Percentiles rank a stretch among this genome's conserved stretches.
phyloP scores from a whole-genome alignment of 306 rosid genomes.

The Prunus salicina region DNA sequence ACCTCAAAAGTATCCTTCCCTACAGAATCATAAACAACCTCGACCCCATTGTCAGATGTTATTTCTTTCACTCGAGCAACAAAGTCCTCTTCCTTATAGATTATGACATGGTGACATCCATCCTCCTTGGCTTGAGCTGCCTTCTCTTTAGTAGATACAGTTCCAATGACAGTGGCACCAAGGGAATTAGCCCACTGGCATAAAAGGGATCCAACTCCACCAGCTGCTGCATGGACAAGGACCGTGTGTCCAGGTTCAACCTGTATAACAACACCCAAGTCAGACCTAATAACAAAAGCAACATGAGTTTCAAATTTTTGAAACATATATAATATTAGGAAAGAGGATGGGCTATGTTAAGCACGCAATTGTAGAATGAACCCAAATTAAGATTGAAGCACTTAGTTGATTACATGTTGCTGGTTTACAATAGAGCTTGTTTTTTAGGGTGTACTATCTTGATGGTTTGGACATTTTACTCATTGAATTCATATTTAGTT shows the following conservation, averaged over 20 bases:
- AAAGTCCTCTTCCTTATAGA: slow-evolving; percentile 72
- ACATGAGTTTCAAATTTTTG: neutral
- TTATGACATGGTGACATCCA: slow-evolving; percentile 82
- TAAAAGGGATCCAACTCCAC: slow-evolving; percentile 92
- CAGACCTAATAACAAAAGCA: neutral
- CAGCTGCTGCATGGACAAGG: slow-evolving; percentile 95
- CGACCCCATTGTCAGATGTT: slow-evolving; percentile 79
- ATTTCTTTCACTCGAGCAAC: slow-evolving; percentile 73
- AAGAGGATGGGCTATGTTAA: neutral
- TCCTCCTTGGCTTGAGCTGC: slow-evolving; percentile 91
- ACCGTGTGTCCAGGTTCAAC: slow-evolving; percentile 77
- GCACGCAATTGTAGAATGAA: neutral
- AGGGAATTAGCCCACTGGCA: slow-evolving; percentile 92
- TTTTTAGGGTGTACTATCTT: too few relatives aligned
- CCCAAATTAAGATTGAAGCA: neutral
- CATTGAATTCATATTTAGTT: too few relatives aligned
- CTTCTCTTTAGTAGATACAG: slow-evolving; percentile 79
- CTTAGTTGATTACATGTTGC: too few relatives aligned
- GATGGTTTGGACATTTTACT: too few relatives aligned
- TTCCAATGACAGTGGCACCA: slow-evolving; percentile 89
- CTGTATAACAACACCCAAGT: slow-evolving; percentile 22
- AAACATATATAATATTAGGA: neutral
- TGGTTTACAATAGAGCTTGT: too few relatives aligned
- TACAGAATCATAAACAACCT: slow-evolving; percentile 91
- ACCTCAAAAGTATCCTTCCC: slow-evolving; percentile 95